A percentile compares a stretch with the other conserved stretches of the same genome.
phyloP scores from a whole-genome alignment of 2,329 filamentous ascomycete genomes.

The Pseudogymnoascus sp. region DNA sequence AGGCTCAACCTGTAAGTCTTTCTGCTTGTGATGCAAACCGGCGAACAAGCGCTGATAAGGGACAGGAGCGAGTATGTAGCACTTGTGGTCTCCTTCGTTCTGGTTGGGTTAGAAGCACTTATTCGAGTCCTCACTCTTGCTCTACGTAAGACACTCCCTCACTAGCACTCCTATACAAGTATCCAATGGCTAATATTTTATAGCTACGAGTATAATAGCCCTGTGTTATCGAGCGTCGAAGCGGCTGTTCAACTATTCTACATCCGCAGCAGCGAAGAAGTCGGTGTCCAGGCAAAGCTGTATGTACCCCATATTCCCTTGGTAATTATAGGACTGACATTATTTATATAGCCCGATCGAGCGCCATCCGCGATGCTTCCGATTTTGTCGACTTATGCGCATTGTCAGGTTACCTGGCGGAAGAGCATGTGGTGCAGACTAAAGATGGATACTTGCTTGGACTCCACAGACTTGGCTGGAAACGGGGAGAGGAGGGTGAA shows the following conservation, averaged over 20 bases:
- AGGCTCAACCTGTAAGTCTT: slow-evolving; percentile 5
- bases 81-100: slow-evolving; percentile 70
- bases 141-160: slow-evolving; percentile 53
- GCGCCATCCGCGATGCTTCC: slow-evolving; percentile 72
- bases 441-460: slow-evolving; percentile 89
- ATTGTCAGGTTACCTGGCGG: slow-evolving; percentile 82
- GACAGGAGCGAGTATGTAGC: slow-evolving; percentile 76
- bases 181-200: slow-evolving; percentile 11
- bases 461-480: slow-evolving; percentile 77
- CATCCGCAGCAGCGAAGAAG: slow-evolving; percentile 59
- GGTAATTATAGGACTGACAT: slow-evolving; percentile 44
- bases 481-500: slow-evolving; percentile 68
- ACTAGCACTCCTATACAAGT: background rate
- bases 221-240: slow-evolving; percentile 79
- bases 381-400: slow-evolving; percentile 94
- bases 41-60: background rate
- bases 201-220: slow-evolving; percentile 69
- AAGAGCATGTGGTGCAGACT: slow-evolving; percentile 94
- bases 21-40: background rate
- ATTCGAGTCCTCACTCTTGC: slow-evolving; percentile 82
- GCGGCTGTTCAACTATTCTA: slow-evolving; percentile 70
- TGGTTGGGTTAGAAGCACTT: slow-evolving; percentile 74
- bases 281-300: slow-evolving; percentile 60
- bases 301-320: slow-evolving; percentile 47
- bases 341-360: slow-evolving; percentile 50